Evolutionary conservation across 1,139 yeast genomes (phyloP), one percentile per base, ranked within the genome.

Genomic region (Ogataea hybrid): DNA sequence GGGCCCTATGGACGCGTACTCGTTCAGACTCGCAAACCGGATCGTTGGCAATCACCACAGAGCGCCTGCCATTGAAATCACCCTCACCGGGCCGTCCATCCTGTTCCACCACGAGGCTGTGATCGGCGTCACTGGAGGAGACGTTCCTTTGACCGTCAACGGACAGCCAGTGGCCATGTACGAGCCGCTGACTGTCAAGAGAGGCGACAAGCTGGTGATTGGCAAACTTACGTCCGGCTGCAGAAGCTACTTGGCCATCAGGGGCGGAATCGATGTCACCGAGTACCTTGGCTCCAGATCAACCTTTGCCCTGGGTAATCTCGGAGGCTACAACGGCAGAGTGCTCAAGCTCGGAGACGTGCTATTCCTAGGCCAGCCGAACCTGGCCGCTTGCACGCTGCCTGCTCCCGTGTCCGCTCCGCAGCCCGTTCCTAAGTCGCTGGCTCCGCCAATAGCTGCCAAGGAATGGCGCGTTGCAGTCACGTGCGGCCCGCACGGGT

Each of bases 401-500:
- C 94, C 95, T 20, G 71, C 76, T 2, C 95, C 96, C 28, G 71
- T 75, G 43, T 67, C 80, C 16, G 81, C 69, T 44, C 95, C 96
- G 37, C 54, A 63, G 15, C 55, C 74, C 2, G 70, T 80, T 43
- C 86, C 94, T 29, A 53, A 61, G 40, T 62, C 75, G 5, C 67
- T 87, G 58, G 69, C 82, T 51, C 94, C 95, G 25, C 59, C 68
- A 8, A 76, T 79, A 8, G 58, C 71, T 18, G 64, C 71, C 34
- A 80, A 77, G 50, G 73, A 75, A 35, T 92, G 97, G 97, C 68
- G 69, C 40, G 90, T 92, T 49, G 96, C 90, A 56, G 97, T 89
- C 36, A 87, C 96, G 20, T 84, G 95, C 65, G 98, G 97, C 42
- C 97, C 97, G 23, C 97, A 92, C 62, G 97, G 97, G 2, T 80